phyloP scores from a whole-genome alignment of 768 basidiomycete genomes.

The Rhodotorula toruloides region DNA sequence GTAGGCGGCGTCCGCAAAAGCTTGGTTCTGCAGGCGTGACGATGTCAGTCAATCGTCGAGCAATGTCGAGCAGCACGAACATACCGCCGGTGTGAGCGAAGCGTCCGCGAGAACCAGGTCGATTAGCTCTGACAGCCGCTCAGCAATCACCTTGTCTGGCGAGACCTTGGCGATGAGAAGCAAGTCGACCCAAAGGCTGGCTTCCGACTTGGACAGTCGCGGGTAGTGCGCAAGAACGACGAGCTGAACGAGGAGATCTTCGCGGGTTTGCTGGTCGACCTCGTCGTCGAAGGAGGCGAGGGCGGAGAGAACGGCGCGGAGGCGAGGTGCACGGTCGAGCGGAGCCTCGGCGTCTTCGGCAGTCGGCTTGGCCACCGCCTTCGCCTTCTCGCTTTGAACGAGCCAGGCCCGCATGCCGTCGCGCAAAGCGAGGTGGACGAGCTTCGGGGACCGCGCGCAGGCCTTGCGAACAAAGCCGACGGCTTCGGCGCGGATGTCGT shows the following conservation, averaged over 20 bases:
- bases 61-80: constrained; percentile 41
- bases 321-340: constrained; percentile 45
- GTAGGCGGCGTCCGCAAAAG: constrained; percentile 57
- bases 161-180: constrained; percentile 22
- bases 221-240: constrained; percentile 72
- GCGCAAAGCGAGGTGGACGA: constrained; percentile 56
- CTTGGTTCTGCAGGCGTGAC: constrained; percentile 1
- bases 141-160: constrained; percentile 30
- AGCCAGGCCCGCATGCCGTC: constrained; percentile 53
- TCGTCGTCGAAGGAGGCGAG: constrained; percentile 54
- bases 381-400: constrained; percentile 29
- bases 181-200: constrained; percentile 33
- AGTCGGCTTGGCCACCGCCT: constrained; percentile 37
- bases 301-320: constrained; percentile 57
- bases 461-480: constrained; percentile 51
- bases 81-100: constrained; percentile 51
- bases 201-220: constrained; percentile 40
- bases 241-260: constrained; percentile 55
- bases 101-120: constrained; percentile 30
- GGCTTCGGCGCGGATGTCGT: constrained; percentile 55
- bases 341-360: constrained; percentile 50
- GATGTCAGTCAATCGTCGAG: not conserved
- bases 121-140: constrained; percentile 15
- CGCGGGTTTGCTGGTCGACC: constrained; percentile 50
- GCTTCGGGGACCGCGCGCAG: constrained; percentile 51